phyloP scores from a whole-genome alignment of 768 basidiomycete species.

The Lentinula lateritia region DNA sequence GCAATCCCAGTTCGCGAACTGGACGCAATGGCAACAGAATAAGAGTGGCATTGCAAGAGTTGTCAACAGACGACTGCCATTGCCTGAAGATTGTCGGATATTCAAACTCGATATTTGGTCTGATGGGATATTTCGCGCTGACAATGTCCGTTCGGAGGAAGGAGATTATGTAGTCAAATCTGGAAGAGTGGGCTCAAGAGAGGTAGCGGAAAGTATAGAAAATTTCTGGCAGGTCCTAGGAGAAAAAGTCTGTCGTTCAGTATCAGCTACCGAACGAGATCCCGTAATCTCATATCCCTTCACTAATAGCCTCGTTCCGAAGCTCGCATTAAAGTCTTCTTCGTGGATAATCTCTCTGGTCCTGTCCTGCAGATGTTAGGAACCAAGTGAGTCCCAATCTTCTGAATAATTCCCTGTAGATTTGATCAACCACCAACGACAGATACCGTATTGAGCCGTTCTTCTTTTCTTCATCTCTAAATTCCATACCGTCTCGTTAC shows the following conservation, averaged over 20 bases:
- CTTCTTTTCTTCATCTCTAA: slow-evolving; percentile 37
- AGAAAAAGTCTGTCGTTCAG: slow-evolving; percentile 15
- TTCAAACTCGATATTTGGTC: slow-evolving; percentile 11
- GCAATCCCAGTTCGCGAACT: slow-evolving; percentile 34
- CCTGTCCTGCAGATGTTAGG: slow-evolving; percentile 31
- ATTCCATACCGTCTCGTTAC: slow-evolving; percentile 37
- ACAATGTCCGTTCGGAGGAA: slow-evolving; percentile 8
- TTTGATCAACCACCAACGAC: background rate
- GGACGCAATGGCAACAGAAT: slow-evolving; percentile 29
- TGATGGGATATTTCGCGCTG: slow-evolving; percentile 9
- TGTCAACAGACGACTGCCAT: background rate
- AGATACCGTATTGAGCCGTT: slow-evolving; percentile 39
- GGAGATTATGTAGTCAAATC: slow-evolving; percentile 5
- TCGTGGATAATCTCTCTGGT: slow-evolving; percentile 28
- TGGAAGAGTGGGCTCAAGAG: slow-evolving; percentile 11
- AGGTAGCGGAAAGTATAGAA: slow-evolving; percentile 9
- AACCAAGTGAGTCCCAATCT: slow-evolving; percentile 21
- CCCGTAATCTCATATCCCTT: background rate
- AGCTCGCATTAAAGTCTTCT: slow-evolving; percentile 26
- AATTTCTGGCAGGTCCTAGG: slow-evolving; percentile 24
- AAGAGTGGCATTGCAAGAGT: slow-evolving; percentile 26
- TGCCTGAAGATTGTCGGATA: background rate
- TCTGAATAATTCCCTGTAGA: background rate
- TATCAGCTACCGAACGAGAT: background rate
- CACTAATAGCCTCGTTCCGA: slow-evolving; percentile 14